phyloP scores from a whole-genome alignment of 331 rosid genomes.

The Cydonia oblonga region DNA sequence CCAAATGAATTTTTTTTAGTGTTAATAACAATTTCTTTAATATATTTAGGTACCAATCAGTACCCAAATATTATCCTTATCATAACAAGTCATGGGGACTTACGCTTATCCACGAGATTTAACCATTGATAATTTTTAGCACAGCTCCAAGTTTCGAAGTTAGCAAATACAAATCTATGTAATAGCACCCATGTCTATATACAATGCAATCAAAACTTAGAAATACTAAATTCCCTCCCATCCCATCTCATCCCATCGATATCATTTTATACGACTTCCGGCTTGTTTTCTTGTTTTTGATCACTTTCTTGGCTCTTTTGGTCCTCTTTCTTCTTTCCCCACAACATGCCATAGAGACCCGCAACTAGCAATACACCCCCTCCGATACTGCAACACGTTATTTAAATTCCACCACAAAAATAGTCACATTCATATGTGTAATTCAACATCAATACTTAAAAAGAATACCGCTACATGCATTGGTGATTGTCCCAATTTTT shows the following conservation, averaged over 20 bases:
- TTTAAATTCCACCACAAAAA: neutral
- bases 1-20: too few species aligned
- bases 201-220: neutral
- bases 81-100: neutral
- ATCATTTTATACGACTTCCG: neutral
- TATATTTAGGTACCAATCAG: too few species aligned
- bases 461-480: too few species aligned
- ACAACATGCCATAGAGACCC: constrained; percentile 29
- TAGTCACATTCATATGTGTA: neutral
- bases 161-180: neutral
- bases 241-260: too few species aligned
- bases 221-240: neutral
- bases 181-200: neutral
- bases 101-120: neutral
- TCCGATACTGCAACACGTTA: constrained; percentile 19
- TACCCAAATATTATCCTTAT: too few species aligned
- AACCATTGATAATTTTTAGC: neutral
- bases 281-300: constrained; percentile 3
- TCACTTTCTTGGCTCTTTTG: neutral
- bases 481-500: too few species aligned
- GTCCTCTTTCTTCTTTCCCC: constrained; percentile 28
- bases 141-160: too few species aligned
- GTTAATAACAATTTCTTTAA: too few species aligned
- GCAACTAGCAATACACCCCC: constrained; percentile 29
- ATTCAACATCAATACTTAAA: neutral